Conservation (phyloP, 1,139 yeast species). For the Scheffersomyces segobiensis region DNA sequence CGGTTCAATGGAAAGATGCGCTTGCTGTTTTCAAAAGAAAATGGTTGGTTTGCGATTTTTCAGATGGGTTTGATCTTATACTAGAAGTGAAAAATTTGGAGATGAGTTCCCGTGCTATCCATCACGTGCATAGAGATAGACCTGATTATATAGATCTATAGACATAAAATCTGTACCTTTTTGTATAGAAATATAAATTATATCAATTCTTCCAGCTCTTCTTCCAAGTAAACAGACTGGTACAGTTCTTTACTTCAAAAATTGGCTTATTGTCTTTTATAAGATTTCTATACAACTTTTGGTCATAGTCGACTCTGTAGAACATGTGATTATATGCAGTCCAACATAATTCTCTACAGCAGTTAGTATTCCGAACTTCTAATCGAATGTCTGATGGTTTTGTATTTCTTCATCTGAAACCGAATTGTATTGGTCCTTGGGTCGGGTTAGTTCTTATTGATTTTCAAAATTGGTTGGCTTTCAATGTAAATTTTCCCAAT, state of each 20-base stretch:
- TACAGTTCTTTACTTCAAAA: background rate
- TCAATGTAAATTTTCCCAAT: background rate
- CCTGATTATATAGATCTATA: too few relatives aligned
- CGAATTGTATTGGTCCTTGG: background rate
- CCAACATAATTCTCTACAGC: too few relatives aligned
- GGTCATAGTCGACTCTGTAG: too few relatives aligned
- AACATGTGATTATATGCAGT: background rate
- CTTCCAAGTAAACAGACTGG: background rate
- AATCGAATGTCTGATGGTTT: too few relatives aligned
- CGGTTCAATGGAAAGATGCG: background rate
- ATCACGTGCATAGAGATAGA: background rate
- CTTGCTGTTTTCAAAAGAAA: background rate
- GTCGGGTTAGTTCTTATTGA: background rate
- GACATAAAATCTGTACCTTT: too few relatives aligned
- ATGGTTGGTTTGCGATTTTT: background rate
- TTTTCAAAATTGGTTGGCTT: background rate
- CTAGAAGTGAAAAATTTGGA: background rate
- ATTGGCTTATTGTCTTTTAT: background rate
- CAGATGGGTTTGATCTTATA: background rate
- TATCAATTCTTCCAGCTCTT: background rate
- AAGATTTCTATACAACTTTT: background rate
- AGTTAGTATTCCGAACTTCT: too few relatives aligned
- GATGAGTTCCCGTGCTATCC: background rate
- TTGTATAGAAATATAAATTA: too few relatives aligned
- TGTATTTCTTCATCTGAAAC: too few relatives aligned